phyloP scores from a whole-genome alignment of 2,329 filamentous ascomycete genomes.

The Trichoderma atroviride region DNA sequence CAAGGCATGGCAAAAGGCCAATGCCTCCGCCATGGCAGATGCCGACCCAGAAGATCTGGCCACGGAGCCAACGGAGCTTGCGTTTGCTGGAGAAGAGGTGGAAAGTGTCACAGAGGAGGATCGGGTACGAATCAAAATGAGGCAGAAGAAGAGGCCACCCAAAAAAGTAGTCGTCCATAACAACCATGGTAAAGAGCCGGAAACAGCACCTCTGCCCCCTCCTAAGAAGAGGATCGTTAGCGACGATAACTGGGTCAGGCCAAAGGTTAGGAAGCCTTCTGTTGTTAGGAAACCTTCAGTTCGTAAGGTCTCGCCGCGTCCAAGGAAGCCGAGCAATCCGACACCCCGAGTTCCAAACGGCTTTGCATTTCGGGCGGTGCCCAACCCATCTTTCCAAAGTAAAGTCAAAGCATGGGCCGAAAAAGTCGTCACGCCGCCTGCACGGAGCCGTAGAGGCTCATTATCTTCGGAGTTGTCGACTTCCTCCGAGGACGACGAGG shows the following conservation, averaged over 20 bases:
- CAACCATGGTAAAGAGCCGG: conserved; percentile 29
- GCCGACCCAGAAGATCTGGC: conserved; percentile 56
- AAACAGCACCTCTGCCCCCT: conserved; percentile 49
- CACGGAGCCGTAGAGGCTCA: conserved; percentile 40
- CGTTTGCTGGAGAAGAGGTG: conserved; percentile 59
- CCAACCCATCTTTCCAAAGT: conserved; percentile 58
- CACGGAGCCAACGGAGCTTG: conserved; percentile 63
- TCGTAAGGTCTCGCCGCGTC: conserved; percentile 45
- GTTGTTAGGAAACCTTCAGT: conserved; percentile 54
- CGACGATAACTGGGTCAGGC: conserved; percentile 83
- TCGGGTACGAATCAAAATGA: conserved; percentile 58
- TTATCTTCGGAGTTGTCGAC: conserved; percentile 11
- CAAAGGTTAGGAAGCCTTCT: conserved; percentile 55
- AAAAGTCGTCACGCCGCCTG: conserved; percentile 53
- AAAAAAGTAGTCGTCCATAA: conserved; percentile 32
- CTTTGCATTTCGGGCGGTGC: conserved; percentile 56
- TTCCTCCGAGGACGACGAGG: conserved; percentile 34
- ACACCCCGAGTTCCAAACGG: conserved; percentile 55
- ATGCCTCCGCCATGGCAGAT: conserved; percentile 63
- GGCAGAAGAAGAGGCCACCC: conserved; percentile 48
- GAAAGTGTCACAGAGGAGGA: conserved; percentile 65
- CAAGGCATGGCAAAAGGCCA: conserved; percentile 80
- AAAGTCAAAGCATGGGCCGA: conserved; percentile 66
- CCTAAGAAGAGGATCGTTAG: conserved; percentile 93
- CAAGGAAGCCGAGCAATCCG: conserved; percentile 35